Conservation (phyloP, 148 eudicot species). For the Diospyros lotus region DNA sequence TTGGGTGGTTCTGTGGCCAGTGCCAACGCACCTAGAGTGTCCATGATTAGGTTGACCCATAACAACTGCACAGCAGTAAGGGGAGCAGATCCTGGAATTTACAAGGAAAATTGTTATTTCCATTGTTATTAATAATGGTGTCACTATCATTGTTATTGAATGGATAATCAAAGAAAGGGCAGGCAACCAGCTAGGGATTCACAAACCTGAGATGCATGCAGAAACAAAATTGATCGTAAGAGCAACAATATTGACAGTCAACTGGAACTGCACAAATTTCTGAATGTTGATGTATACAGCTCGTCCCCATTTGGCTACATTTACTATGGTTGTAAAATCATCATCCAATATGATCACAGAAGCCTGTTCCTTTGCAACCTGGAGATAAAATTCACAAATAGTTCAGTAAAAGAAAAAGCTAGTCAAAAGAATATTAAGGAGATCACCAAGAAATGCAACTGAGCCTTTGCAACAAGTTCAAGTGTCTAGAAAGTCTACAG, state of each 20-base stretch:
- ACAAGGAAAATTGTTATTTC: not conserved
- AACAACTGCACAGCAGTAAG: conserved; percentile 87
- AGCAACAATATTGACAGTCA: conserved; percentile 89
- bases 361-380: conserved; percentile 95
- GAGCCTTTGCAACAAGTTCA: not conserved
- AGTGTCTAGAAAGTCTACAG: not conserved
- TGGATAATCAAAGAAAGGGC: not conserved
- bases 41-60: conserved; percentile 98
- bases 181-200: not conserved
- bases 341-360: conserved; percentile 88
- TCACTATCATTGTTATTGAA: not conserved
- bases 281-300: conserved; percentile 89
- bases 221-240: conserved; percentile 78
- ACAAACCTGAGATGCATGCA: conserved; percentile 72
- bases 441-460: not conserved
- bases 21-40: conserved; percentile 90
- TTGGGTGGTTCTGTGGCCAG: conserved; percentile 88
- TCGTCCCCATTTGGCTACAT: conserved; percentile 93
- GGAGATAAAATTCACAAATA: conserved; percentile 5
- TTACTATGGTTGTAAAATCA: conserved; percentile 80
- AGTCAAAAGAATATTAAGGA: not conserved
- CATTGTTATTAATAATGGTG: not conserved
- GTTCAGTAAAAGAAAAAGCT: not conserved
- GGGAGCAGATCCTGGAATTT: conserved; percentile 80
- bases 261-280: conserved; percentile 93